Evolutionary conservation across 805 yeast species (phyloP), one percentile per base, ranked within the genome.

Genomic region (Teunomyces panamensis): DNA sequence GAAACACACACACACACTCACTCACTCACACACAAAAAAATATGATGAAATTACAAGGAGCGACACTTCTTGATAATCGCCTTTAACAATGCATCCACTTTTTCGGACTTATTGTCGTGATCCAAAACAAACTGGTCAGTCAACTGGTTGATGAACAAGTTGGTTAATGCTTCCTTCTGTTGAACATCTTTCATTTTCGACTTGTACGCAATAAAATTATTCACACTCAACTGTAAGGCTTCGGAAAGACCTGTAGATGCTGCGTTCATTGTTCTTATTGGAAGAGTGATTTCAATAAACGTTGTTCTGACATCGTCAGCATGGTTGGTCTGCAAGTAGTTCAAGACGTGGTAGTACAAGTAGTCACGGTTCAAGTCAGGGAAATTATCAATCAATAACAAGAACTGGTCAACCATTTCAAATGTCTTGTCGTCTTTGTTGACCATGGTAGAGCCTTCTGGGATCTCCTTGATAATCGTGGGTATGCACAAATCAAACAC

Each of bases 331-430:
- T 75, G 74, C 54, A 87, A 66, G 57, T 74, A 78, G 44, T 74
- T 72, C 32, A 88, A 65, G 8, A 89, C 77, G 63, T 88, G 94
- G 49, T 73, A 75, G 52, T 81, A 74, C 56, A 91, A 69, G 61
- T 89, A 78, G 20, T 70, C 75, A 62, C 92, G 79, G 59, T 88
- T 85, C 58, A 92, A 74, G 49, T 79, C 84, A 3, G 74, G 75
- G 66, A 86, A 91, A 53, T 79, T 69, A 61, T 86, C 92, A 56
- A 91, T 74, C n/a, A 89, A 62, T 1, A 59, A 56, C 46, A 90
- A 66, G 51, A 81, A 78, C 33, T 69, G 57, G 10, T 60, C 53
- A 3, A 74, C 65, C 16, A 76, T 59, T 7, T 60, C 73, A 51
- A 72, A 62, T 2, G 77, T 63, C 47, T 76, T 72, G 13, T 68